phyloP scores from a whole-genome alignment of 108 stramenopile genomes.

The Cyclotella baltica region DNA sequence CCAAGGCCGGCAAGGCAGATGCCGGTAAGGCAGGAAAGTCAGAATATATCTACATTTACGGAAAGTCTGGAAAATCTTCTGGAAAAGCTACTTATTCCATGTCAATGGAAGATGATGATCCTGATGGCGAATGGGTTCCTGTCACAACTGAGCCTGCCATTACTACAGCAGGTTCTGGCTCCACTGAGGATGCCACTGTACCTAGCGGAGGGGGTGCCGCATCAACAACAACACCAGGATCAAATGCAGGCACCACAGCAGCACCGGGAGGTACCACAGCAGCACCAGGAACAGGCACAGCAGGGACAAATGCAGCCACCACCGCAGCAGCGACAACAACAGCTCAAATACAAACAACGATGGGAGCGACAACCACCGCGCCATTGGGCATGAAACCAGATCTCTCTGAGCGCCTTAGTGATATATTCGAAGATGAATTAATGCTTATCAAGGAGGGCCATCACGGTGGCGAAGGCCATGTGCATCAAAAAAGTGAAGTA shows the following conservation, averaged over 20 bases:
- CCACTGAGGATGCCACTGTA: not conserved
- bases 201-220: not conserved
- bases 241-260: not conserved
- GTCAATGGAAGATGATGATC: conserved; percentile 6
- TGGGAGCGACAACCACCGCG: not conserved
- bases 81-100: not conserved
- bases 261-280: not conserved
- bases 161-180: not conserved
- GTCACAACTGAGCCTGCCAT: conserved; percentile 1
- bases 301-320: not conserved
- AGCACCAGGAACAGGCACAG: not conserved
- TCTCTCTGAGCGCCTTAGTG: not conserved
- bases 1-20: not conserved
- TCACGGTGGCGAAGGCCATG: conserved; percentile 1
- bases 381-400: too few relatives aligned
- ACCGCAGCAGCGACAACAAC: not conserved
- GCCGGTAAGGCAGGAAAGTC: not conserved
- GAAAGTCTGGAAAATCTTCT: not conserved
- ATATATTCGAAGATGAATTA: conserved; percentile 4
- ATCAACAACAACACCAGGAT: too few relatives aligned
- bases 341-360: not conserved
- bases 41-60: too few relatives aligned
- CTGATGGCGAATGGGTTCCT: conserved; percentile 17
- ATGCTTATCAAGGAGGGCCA: not conserved
- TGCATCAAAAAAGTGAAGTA: not conserved